A percentile compares a stretch with the other conserved stretches of the same genome.
phyloP scores from a whole-genome alignment of 2,329 filamentous ascomycete genomes.

The Fusarium vanettenii region DNA sequence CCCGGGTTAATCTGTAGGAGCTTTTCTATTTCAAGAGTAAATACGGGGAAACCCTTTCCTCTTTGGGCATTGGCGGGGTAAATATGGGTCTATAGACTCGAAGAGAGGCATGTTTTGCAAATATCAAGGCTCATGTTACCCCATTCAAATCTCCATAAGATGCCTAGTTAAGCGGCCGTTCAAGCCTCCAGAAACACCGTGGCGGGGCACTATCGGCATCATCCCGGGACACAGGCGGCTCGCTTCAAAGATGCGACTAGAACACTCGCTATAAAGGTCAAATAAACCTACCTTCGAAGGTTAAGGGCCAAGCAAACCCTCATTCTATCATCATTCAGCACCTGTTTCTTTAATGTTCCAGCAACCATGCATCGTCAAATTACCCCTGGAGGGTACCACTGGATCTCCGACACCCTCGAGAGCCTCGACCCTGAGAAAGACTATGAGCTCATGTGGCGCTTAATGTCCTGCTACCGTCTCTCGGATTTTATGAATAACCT shows the following conservation, averaged over 20 bases:
- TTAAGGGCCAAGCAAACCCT: background rate
- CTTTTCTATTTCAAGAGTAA: background rate
- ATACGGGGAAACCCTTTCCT: background rate
- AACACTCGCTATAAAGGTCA: background rate
- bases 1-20: background rate
- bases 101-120: background rate
- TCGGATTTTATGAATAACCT: conserved; percentile 16
- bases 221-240: background rate
- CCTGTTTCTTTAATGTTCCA: background rate
- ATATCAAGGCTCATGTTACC: background rate
- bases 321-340: background rate
- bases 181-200: background rate
- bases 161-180: background rate
- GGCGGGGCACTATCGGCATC: background rate
- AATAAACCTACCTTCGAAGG: background rate
- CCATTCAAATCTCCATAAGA: background rate
- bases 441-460: conserved; percentile 12
- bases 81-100: background rate
- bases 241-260: background rate
- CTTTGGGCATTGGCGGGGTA: background rate
- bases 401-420: conserved; percentile 8
- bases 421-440: conserved; percentile 7
- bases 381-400: conserved; percentile 9
- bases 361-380: background rate
- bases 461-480: conserved; percentile 8